Conservation (phyloP, 129 eudicot genomes). For the Tagetes patula region DNA sequence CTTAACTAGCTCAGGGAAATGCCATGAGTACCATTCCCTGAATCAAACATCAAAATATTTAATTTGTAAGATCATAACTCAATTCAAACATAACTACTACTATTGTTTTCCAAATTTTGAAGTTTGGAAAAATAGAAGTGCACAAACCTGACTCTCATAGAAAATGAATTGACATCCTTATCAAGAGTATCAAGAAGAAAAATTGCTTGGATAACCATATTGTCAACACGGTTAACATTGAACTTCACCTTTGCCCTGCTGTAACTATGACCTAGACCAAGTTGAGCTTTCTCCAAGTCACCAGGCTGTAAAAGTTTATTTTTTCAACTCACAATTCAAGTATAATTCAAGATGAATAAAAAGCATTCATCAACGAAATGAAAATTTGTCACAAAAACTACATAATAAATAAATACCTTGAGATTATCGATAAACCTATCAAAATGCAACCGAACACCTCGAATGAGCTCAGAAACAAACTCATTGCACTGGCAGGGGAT, state of each 20-base stretch:
- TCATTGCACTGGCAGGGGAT: slow-evolving; percentile 93
- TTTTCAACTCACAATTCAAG: not conserved
- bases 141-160: slow-evolving; percentile 94
- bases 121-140: not conserved
- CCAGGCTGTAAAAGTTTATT: slow-evolving; percentile 55
- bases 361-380: not conserved
- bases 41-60: slow-evolving; percentile 22
- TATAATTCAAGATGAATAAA: not conserved
- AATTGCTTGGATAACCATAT: slow-evolving; percentile 96
- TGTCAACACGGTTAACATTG: slow-evolving; percentile 93
- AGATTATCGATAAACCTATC: slow-evolving; percentile 71
- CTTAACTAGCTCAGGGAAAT: slow-evolving; percentile 94
- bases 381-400: not conserved
- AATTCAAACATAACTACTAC: not conserved
- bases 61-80: not conserved
- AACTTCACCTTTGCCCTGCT: slow-evolving; percentile 98
- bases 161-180: slow-evolving; percentile 81
- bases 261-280: slow-evolving; percentile 90
- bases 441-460: slow-evolving; percentile 86
- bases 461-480: slow-evolving; percentile 76
- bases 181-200: slow-evolving; percentile 96
- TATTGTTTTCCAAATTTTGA: not conserved
- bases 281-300: slow-evolving; percentile 97
- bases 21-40: slow-evolving; percentile 99
- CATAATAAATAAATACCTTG: slow-evolving; percentile 39